Percentiles rank a stretch among this genome's conserved stretches.
Conservation (phyloP, 805 yeast genomes). For the Ogataea neopini region DNA sequence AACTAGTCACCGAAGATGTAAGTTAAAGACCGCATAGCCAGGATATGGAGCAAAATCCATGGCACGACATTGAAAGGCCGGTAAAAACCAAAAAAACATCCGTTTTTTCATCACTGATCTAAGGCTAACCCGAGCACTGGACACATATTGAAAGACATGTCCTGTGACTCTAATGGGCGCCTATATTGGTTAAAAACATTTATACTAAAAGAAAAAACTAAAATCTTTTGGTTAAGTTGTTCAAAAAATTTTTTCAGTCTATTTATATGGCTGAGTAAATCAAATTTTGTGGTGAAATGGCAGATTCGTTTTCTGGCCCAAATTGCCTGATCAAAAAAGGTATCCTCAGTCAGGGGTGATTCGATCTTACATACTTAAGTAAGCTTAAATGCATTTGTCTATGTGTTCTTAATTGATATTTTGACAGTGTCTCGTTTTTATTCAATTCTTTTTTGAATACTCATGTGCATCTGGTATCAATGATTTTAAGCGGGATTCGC, state of each 20-base stretch:
- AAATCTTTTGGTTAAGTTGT: conserved; percentile 19
- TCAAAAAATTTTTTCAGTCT: conserved; percentile 7
- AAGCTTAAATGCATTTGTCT: background rate
- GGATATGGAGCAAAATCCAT: conserved; percentile 37
- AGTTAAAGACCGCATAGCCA: conserved; percentile 77
- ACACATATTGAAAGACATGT: conserved; percentile 50
- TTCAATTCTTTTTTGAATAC: conserved; percentile 46
- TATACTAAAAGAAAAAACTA: conserved; percentile 11
- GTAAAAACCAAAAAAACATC: conserved; percentile 40
- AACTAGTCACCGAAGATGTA: conserved; percentile 40
- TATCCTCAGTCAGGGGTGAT: background rate
- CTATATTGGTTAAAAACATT: conserved; percentile 45
- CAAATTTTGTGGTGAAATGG: background rate
- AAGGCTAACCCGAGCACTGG: conserved; percentile 94
- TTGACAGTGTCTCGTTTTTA: background rate
- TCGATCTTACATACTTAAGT: no score
- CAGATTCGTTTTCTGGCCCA: background rate
- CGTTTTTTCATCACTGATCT: conserved; percentile 47
- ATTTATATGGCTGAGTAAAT: background rate
- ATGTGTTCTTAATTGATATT: background rate
- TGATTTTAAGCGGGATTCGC: conserved; percentile 48
- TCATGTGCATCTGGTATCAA: conserved; percentile 62
- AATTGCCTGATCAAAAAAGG: background rate
- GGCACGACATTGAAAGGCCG: conserved; percentile 60
- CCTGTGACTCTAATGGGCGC: conserved; percentile 86